These are phyloP conservation scores for Suhomyces atakaporum DNA, from an alignment of 1,139 yeast genomes.

Conservation along the genomic window DNA sequence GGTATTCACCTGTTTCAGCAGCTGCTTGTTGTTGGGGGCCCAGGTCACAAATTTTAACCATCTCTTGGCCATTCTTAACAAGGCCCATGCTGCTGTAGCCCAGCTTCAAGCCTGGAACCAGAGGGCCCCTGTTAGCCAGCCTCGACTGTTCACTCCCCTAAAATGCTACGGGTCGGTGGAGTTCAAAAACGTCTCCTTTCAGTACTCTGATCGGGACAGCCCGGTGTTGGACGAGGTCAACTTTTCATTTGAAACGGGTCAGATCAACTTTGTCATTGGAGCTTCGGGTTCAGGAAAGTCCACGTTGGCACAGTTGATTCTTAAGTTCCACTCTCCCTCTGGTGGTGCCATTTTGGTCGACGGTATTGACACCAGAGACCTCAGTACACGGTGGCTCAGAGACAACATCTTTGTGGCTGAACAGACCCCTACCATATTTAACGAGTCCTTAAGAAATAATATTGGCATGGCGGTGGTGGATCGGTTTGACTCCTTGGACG, in stretches of 20 bases:
- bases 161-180: too few species aligned
- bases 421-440: conserved; percentile 68
- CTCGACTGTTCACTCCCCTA: too few species aligned
- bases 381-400: too few species aligned
- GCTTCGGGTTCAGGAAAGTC: conserved; percentile 93
- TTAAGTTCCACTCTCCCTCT: conserved; percentile 54
- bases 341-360: conserved; percentile 59
- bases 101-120: conserved; percentile 1
- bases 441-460: conserved; percentile 64
- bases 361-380: conserved; percentile 43
- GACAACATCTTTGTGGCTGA: conserved; percentile 72
- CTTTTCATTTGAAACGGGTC: conserved; percentile 46
- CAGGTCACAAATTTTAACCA: conserved; percentile 54
- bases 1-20: conserved; percentile 79
- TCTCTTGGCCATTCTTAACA: conserved; percentile 57
- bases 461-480: conserved; percentile 48
- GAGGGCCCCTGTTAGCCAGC: too few species aligned
- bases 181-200: conserved; percentile 58
- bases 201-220: conserved; percentile 59
- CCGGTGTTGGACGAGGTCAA: conserved; percentile 48
- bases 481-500: conserved; percentile 24
- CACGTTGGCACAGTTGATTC: conserved; percentile 64
- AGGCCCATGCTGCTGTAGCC: conserved; percentile 61
- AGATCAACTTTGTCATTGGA: conserved; percentile 70
- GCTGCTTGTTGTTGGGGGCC: conserved; percentile 72